These are phyloP conservation scores for Bipolaris zeicola DNA, from an alignment of 2,329 filamentous ascomycete species.

Conservation along the genomic window DNA sequence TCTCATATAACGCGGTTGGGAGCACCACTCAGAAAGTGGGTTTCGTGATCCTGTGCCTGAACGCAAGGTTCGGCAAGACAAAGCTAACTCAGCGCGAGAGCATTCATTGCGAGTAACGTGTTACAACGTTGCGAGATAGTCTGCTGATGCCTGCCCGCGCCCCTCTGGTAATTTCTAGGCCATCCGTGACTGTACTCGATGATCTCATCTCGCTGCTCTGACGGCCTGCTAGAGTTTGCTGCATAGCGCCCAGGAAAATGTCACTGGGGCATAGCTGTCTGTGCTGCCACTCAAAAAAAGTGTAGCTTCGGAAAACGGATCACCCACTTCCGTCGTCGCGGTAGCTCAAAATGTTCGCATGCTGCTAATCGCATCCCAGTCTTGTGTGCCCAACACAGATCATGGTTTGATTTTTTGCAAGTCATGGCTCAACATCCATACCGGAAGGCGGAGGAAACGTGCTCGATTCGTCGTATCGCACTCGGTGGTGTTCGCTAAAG, in stretches of 20 bases:
- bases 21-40: constrained; percentile 37
- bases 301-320: constrained; percentile 22
- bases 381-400: constrained; percentile 41
- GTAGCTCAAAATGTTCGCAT: constrained; percentile 38
- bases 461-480: constrained; percentile 41
- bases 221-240: constrained; percentile 8
- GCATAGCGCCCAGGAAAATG: constrained; percentile 20
- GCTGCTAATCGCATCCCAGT: constrained; percentile 39
- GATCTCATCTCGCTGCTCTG: constrained; percentile 23
- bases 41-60: constrained; percentile 25
- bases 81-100: constrained; percentile 14
- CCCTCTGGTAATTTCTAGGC: constrained; percentile 16
- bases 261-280: constrained; percentile 23
- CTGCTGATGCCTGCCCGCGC: constrained; percentile 27
- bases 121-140: constrained; percentile 22
- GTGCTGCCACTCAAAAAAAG: constrained; percentile 18
- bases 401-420: constrained; percentile 35
- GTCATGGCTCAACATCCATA: constrained; percentile 37
- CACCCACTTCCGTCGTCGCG: constrained; percentile 35
- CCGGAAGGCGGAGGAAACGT: constrained; percentile 20
- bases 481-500: constrained; percentile 39
- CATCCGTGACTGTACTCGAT: constrained; percentile 15
- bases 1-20: constrained; percentile 30
- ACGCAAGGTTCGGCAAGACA: constrained; percentile 24
- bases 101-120: constrained; percentile 15